These are phyloP conservation scores for Colletotrichum sp. DNA, from an alignment of 2,329 filamentous ascomycete genomes.

Conservation along the genomic window DNA sequence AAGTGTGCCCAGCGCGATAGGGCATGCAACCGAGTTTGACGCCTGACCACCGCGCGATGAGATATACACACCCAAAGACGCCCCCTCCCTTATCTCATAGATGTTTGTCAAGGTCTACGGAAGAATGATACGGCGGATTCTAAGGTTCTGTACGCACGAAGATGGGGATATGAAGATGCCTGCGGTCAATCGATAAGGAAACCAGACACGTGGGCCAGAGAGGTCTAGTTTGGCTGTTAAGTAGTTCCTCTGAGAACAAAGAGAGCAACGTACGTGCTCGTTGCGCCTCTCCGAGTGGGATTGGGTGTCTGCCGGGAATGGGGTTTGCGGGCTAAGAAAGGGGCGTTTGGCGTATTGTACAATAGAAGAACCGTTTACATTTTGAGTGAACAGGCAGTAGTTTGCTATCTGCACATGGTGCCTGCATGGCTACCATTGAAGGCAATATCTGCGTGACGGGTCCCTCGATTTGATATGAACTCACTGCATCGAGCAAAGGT, in stretches of 20 bases:
- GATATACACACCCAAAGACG: background rate
- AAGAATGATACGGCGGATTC: background rate
- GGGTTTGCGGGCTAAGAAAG: background rate
- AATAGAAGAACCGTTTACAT: background rate
- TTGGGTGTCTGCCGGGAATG: background rate
- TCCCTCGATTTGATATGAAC: background rate
- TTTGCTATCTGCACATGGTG: background rate
- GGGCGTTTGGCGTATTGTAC: constrained; percentile 1
- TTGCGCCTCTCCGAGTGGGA: background rate
- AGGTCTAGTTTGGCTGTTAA: background rate
- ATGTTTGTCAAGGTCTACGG: background rate
- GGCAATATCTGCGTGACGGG: background rate
- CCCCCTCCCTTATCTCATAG: background rate
- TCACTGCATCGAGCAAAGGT: background rate
- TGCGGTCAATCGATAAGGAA: background rate
- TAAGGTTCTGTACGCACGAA: background rate
- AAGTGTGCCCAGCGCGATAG: background rate
- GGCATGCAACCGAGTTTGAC: background rate
- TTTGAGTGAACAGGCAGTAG: background rate
- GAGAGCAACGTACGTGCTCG: background rate
- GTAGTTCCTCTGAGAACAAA: background rate
- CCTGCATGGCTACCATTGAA: background rate
- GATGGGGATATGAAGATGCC: background rate
- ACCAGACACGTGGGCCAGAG: background rate
- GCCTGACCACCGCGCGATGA: background rate